Evolutionary conservation across 805 yeast genomes (phyloP), one percentile per base, ranked within the genome.

Genomic region (Candida chilensis): DNA sequence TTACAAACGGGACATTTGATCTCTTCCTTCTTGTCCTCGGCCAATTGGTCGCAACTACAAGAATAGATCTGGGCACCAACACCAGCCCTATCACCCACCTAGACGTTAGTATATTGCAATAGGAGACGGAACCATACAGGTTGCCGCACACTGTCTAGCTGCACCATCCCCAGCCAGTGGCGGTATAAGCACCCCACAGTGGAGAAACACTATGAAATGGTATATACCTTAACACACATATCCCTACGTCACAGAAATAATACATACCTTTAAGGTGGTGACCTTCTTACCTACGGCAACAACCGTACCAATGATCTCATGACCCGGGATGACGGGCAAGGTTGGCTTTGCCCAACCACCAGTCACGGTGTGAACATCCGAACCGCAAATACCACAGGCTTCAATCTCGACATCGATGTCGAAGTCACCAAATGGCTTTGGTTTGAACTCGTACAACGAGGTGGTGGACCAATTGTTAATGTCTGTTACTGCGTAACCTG

Each of bases 41-140:
- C n/a, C n/a, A n/a, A n/a, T n/a, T n/a, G n/a, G n/a, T n/a, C n/a
- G n/a, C n/a, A n/a, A n/a, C n/a, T n/a, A 58, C 94, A 83, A 24
- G 81, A 60, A 35, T 56, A 59, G 16, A 67, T 60, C 45, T 72
- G 77, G 16, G 92, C 90, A 42, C 94, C 94, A 29, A 81, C 67
- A 32, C 90, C 94, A 17, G 81, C 92, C 39, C 85, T 64, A 40
- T 84, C 78, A 32, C 94, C 94, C 13, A 78, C 49, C 47, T n/a
- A n/a, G n/a, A n/a, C n/a, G n/a, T n/a, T n/a, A n/a, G n/a, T n/a
- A n/a, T n/a, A n/a, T n/a, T n/a, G n/a, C n/a, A n/a, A n/a, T n/a
- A n/a, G n/a, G n/a, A n/a, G n/a, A n/a, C n/a, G n/a, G n/a, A n/a
- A n/a, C n/a, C n/a, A n/a, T n/a, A n/a, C n/a, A n/a, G n/a, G n/a